These are phyloP conservation scores for Ambrosia artemisiifolia DNA, from an alignment of 129 eudicot species.

Conservation along the genomic window DNA sequence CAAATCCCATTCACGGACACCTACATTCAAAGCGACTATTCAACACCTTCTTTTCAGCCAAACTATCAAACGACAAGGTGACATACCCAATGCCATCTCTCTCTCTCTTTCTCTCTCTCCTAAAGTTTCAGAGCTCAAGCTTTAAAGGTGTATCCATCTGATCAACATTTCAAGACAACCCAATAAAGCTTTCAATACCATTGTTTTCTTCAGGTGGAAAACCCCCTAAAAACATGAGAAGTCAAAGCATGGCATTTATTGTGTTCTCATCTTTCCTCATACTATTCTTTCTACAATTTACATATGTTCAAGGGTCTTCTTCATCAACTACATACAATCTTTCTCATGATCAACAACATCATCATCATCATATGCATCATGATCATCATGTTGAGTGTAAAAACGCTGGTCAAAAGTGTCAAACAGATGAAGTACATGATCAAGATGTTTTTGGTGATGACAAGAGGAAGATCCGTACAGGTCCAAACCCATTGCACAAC, in stretches of 20 bases:
- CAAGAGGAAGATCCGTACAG: slow-evolving; percentile 36
- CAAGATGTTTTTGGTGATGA: slow-evolving; percentile 26
- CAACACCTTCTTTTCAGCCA: not conserved
- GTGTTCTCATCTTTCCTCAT: slow-evolving; percentile 6
- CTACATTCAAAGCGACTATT: not conserved
- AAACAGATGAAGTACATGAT: not conserved
- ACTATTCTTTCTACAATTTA: slow-evolving; percentile 12
- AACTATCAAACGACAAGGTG: not conserved
- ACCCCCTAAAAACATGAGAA: slow-evolving; percentile 7
- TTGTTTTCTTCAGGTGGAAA: not conserved
- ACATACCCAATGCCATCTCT: not conserved
- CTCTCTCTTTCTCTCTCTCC: not conserved
- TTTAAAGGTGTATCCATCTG: not conserved
- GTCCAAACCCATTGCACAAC: slow-evolving; percentile 41
- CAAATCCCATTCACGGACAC: not conserved
- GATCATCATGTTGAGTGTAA: slow-evolving; percentile 10
- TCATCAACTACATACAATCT: slow-evolving; percentile 23
- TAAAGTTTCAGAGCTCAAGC: slow-evolving; percentile 19
- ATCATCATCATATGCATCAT: slow-evolving; percentile 9
- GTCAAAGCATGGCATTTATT: slow-evolving; percentile 7
- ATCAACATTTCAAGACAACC: slow-evolving; percentile 8
- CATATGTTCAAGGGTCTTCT: slow-evolving; percentile 4
- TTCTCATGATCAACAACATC: slow-evolving; percentile 3
- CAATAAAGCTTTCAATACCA: slow-evolving; percentile 5
- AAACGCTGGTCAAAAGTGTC: slow-evolving; percentile 11